Evolutionary conservation across 495 filamentous ascomycete species (phyloP), one percentile per base, ranked within the genome.

Genomic region (Neurospora cerealis): DNA sequence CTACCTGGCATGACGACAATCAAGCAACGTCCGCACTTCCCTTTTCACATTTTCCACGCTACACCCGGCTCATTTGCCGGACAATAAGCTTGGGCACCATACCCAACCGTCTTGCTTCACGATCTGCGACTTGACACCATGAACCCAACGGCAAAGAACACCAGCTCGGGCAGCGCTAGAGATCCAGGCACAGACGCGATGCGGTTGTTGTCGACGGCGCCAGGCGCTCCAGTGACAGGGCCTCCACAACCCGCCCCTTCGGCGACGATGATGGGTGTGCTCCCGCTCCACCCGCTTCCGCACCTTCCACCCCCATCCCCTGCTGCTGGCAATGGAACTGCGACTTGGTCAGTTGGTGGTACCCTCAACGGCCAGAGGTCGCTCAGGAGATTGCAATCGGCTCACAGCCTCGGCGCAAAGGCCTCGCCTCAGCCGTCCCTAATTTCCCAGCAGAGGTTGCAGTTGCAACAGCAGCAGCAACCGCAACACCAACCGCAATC

Each of bases 381-480:
- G 5, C 82, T 89, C 69, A 83, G 88, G 73, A 85, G 87, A 74
- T 84, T 89, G 19, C 86, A 88, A 75, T 89, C 87, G 13, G 87
- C 88, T 28, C 87, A 89, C 74, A 85, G 83, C 72, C 81, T 89
- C 42, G 87, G 87, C 28, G 82, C 83, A 71, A 80, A 80, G 73
- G 76, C 77, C 69, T 71, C 81, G 0, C 78, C 71, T 73, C 83
- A 81, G 71, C 81, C 82, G 41, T 85, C 87, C 19, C 79, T 88
- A 34, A 86, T 87, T 74, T 87, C 88, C 15, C 87, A 88, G 76
- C 89, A 89, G 75, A 78, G 78, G 78, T 78, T 76, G 74, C 83
- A 77, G 72, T 78, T 79, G 70, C 79, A 79, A 70, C 76, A 77
- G 17, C 77, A 75, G 66, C 75, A 70, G 15, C 77, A 79, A 48